Conservation (phyloP, 2,329 filamentous ascomycete genomes). For the Aspergillus ustus region DNA sequence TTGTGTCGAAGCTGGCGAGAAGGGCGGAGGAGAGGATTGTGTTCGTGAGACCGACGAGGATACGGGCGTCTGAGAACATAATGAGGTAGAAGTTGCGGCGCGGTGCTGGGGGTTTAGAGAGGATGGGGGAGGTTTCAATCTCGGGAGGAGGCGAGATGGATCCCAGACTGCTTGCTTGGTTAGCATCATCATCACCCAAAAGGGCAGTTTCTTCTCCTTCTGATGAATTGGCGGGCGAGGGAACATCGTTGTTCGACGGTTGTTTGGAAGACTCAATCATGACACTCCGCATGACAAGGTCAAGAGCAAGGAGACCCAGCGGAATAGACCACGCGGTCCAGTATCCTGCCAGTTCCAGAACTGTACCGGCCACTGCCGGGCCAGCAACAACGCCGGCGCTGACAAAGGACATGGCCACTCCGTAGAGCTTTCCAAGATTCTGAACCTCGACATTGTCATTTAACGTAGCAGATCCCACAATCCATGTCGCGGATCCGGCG, state of each 20-base stretch:
- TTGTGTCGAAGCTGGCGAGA: constrained; percentile 27
- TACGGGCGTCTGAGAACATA: constrained; percentile 20
- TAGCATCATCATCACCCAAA: too few relatives aligned
- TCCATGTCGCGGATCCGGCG: constrained; percentile 29
- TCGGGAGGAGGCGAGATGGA: too few relatives aligned
- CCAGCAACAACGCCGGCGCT: constrained; percentile 23
- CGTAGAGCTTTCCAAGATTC: constrained; percentile 28
- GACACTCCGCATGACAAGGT: constrained; percentile 30
- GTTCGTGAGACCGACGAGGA: constrained; percentile 18
- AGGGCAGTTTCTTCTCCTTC: too few relatives aligned
- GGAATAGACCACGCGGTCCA: constrained; percentile 29
- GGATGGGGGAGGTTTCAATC: too few relatives aligned
- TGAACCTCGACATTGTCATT: constrained; percentile 21
- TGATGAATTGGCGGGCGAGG: too few relatives aligned
- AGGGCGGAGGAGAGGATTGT: constrained; percentile 18
- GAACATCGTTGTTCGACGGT: too few relatives aligned
- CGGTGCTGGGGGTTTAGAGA: too few relatives aligned
- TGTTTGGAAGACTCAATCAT: constrained; percentile 27
- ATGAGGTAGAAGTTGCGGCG: constrained; percentile 22
- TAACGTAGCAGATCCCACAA: constrained; percentile 30
- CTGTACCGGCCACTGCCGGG: constrained; percentile 23
- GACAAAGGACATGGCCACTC: constrained; percentile 22
- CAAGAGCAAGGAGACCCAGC: constrained; percentile 23
- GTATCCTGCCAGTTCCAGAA: constrained; percentile 29
- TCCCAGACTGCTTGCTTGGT: too few relatives aligned